These are phyloP conservation scores for Pseudogymnoascus sp. DNA, from an alignment of 2,329 filamentous ascomycete genomes.

Conservation along the genomic window DNA sequence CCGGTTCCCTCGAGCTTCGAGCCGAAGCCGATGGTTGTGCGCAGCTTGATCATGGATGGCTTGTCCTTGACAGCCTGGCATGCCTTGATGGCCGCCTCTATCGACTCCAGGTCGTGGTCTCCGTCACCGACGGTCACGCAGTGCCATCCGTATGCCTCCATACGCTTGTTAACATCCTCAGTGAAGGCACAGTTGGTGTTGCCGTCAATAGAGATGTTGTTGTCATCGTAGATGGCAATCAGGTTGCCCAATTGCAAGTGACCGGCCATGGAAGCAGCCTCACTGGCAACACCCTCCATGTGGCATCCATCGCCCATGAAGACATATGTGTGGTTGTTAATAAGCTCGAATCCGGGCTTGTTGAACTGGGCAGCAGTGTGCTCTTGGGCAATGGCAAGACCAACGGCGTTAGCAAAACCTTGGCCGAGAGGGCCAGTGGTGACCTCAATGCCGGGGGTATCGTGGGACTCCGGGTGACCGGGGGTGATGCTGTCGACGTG, in stretches of 20 bases:
- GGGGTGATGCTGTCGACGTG: constrained; percentile 69
- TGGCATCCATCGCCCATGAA: constrained; percentile 98
- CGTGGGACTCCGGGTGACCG: constrained; percentile 92
- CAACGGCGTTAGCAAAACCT: constrained; percentile 94
- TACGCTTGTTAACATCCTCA: constrained; percentile 90
- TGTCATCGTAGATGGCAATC: constrained; percentile 96
- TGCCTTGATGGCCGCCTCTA: constrained; percentile 81
- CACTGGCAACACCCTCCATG: constrained; percentile 94
- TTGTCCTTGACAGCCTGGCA: constrained; percentile 88
- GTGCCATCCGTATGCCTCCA: constrained; percentile 97
- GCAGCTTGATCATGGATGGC: constrained; percentile 93
- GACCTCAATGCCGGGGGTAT: constrained; percentile 94
- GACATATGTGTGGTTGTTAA: constrained; percentile 94
- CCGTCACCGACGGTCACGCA: constrained; percentile 76
- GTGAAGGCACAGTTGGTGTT: constrained; percentile 96
- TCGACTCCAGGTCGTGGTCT: constrained; percentile 78
- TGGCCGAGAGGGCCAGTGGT: constrained; percentile 97
- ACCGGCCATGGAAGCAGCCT: constrained; percentile 86
- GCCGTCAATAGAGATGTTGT: constrained; percentile 93
- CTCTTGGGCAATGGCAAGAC: constrained; percentile 92
- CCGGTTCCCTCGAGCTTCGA: constrained; percentile 89
- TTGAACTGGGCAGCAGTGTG: constrained; percentile 91
- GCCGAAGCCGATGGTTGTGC: constrained; percentile 94
- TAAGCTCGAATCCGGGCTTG: constrained; percentile 84
- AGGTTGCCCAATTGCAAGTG: constrained; percentile 97